These are phyloP conservation scores for Mrakia frigida DNA, from an alignment of 768 basidiomycete species.

Conservation along the genomic window DNA sequence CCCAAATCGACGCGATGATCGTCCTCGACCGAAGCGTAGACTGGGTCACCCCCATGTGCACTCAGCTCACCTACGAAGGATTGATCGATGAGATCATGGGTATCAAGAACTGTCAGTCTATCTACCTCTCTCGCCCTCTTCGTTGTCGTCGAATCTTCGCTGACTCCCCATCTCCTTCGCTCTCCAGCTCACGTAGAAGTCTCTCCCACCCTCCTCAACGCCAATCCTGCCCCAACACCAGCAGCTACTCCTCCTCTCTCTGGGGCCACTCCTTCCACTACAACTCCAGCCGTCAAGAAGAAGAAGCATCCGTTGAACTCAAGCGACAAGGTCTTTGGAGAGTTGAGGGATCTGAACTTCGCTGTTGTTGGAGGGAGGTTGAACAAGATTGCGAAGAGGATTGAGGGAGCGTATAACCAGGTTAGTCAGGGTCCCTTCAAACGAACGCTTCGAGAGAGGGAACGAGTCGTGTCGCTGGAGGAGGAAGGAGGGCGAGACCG, in stretches of 20 bases:
- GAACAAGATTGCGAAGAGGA: constrained; percentile 69
- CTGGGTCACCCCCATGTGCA: constrained; percentile 90
- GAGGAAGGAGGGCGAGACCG: background rate
- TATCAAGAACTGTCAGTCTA: constrained; percentile 71
- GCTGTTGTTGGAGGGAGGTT: constrained; percentile 76
- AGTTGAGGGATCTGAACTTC: constrained; percentile 87
- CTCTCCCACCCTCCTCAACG: constrained; percentile 37
- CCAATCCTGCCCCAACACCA: constrained; percentile 34
- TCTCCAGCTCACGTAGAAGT: constrained; percentile 47
- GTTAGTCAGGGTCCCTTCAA: no score
- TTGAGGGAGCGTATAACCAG: constrained; percentile 85
- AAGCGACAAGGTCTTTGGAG: constrained; percentile 58
- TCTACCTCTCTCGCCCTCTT: background rate
- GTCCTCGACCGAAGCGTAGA: constrained; percentile 85
- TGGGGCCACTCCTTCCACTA: constrained; percentile 42
- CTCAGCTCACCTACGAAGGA: constrained; percentile 94
- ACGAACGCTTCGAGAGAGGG: no score
- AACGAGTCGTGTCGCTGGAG: no score
- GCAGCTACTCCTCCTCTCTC: constrained; percentile 53
- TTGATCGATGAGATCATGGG: constrained; percentile 88
- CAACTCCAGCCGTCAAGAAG: constrained; percentile 58
- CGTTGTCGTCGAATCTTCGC: background rate
- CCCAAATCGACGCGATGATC: constrained; percentile 76
- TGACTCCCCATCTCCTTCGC: background rate
- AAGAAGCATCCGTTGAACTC: constrained; percentile 78